These are phyloP conservation scores for Salmacisia buchloeana DNA, from an alignment of 1,284 basidiomycete genomes.

Conservation along the genomic window DNA sequence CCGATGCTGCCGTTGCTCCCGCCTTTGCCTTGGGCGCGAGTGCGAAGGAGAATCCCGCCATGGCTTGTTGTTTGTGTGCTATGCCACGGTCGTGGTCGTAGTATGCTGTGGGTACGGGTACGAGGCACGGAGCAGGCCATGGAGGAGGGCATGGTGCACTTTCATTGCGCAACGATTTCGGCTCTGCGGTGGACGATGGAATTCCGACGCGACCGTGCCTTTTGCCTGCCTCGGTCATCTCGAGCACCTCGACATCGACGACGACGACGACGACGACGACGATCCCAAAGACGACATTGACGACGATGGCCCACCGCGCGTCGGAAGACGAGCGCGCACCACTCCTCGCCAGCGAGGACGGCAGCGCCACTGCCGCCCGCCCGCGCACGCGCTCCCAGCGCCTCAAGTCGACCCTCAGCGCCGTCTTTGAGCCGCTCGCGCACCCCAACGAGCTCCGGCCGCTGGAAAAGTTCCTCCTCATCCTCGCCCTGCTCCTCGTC, in stretches of 20 bases:
- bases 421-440: slow-evolving; percentile 30
- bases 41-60: slow-evolving; percentile 2
- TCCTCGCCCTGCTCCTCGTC: slow-evolving; percentile 69
- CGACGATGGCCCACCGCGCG: not conserved
- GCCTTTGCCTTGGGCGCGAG: not conserved
- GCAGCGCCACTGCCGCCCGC: not conserved
- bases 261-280: not conserved
- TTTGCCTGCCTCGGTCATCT: too few species aligned
- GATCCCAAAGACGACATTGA: not conserved
- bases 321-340: not conserved
- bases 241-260: not conserved
- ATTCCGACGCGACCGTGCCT: too few species aligned
- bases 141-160: too few species aligned
- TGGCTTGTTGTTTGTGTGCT: not conserved
- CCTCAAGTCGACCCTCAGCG: not conserved
- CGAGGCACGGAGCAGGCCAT: too few species aligned
- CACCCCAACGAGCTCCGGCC: slow-evolving; percentile 68
- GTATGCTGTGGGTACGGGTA: too few species aligned
- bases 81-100: too few species aligned
- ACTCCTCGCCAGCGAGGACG: not conserved
- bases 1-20: not conserved
- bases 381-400: too few species aligned
- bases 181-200: too few species aligned
- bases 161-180: too few species aligned
- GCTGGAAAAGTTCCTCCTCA: slow-evolving; percentile 75